Evolutionary conservation across 78 protist species (phyloP).

Genomic region (Dictyostelium firmibasis): DNA sequence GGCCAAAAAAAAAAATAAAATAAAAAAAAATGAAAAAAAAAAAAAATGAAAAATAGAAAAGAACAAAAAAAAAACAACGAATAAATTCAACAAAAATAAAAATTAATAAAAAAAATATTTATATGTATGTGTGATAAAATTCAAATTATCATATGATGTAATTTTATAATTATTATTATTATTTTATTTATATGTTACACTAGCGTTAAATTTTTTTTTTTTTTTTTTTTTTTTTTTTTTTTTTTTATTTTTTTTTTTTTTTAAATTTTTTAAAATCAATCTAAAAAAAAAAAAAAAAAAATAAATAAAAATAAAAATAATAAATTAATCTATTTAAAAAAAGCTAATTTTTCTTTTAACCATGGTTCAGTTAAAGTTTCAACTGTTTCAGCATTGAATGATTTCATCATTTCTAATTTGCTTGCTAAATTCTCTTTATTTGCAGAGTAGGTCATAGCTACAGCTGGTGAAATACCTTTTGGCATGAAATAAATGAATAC

Average conservation of each 20-base stretch:
- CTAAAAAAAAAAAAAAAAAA: too few relatives aligned
- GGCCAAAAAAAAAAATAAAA: neutral
- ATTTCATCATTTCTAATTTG: slow-evolving; percentile 62
- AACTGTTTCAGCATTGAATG: slow-evolving; percentile 59
- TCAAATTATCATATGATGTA: too few relatives aligned
- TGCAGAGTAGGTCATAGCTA: slow-evolving; percentile 83
- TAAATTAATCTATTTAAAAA: slow-evolving; percentile 70
- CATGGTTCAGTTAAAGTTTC: slow-evolving; percentile 73
- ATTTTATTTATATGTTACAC: neutral
- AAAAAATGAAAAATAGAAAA: neutral
- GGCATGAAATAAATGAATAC: slow-evolving; percentile 84
- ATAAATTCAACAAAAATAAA: too few relatives aligned
- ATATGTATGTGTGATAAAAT: too few relatives aligned
- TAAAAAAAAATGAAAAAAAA: neutral
- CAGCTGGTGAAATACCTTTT: slow-evolving; percentile 71
- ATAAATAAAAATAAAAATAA: neutral
- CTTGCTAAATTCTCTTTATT: slow-evolving; percentile 38
- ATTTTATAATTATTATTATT: neutral
- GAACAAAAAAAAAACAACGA: neutral
- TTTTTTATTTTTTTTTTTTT: too few relatives aligned
- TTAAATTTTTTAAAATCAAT: neutral
- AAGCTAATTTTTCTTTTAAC: slow-evolving; percentile 79
- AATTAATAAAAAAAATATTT: neutral
- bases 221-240: neutral
- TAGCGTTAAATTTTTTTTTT: neutral